These are phyloP conservation scores for Penicillium turbatum DNA, from an alignment of 495 filamentous ascomycete genomes.

Conservation along the genomic window DNA sequence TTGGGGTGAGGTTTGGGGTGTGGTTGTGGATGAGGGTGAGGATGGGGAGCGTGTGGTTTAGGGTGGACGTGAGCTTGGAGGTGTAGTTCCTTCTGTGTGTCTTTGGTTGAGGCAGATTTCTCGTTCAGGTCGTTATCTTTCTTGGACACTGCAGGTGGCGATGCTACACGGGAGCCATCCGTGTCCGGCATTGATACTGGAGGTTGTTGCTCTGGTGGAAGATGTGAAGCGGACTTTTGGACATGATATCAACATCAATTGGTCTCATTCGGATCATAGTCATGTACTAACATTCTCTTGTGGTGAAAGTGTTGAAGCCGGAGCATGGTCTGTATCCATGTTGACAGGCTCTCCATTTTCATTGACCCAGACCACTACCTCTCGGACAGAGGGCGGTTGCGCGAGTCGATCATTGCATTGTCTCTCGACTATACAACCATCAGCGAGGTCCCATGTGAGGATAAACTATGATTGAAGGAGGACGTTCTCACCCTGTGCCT, in stretches of 20 bases:
- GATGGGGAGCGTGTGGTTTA: not conserved
- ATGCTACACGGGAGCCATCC: not conserved
- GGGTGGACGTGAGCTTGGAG: not conserved
- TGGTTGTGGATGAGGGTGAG: not conserved
- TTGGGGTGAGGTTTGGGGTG: constrained; percentile 10
- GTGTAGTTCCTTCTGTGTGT: not conserved
- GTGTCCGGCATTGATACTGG: not conserved
- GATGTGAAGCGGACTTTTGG: not conserved
- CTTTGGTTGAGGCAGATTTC: not conserved
- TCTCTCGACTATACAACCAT: constrained; percentile 2
- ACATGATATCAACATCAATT: constrained; percentile 4
- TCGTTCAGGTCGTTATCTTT: not conserved
- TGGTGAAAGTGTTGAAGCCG: not conserved
- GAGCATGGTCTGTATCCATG: constrained; percentile 16
- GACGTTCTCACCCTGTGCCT: constrained; percentile 14
- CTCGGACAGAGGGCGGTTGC: constrained; percentile 27
- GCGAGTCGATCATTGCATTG: constrained; percentile 1
- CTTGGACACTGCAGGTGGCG: not conserved
- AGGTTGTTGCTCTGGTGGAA: not conserved
- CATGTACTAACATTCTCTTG: constrained; percentile 18
- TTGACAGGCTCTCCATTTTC: constrained; percentile 51
- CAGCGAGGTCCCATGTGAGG: not conserved
- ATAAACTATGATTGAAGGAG: not conserved
- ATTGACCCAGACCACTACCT: constrained; percentile 64
- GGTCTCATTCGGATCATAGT: not conserved